Conservation (phyloP, 768 basidiomycete species). For the Lactarius trivialis region DNA sequence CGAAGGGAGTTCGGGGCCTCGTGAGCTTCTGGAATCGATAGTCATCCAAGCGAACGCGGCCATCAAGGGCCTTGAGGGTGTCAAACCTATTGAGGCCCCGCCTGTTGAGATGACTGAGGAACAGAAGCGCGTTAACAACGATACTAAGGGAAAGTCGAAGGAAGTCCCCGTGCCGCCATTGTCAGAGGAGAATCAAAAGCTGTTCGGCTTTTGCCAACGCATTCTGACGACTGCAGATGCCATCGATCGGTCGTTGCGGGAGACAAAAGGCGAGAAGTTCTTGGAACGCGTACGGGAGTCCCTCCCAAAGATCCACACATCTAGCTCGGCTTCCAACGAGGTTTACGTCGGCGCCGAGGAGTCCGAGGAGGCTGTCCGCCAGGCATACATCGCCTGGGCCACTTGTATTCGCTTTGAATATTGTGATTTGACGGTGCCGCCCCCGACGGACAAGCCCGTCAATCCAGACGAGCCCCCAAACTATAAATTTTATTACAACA, state of each 20-base stretch:
- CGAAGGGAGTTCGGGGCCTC: slow-evolving; percentile 85
- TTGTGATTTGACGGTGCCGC: slow-evolving; percentile 67
- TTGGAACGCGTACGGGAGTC: slow-evolving; percentile 69
- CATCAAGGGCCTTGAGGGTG: slow-evolving; percentile 74
- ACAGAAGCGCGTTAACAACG: slow-evolving; percentile 76
- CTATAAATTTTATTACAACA: slow-evolving; percentile 79
- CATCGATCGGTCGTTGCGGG: slow-evolving; percentile 81
- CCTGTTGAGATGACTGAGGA: slow-evolving; percentile 79
- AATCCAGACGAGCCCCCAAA: slow-evolving; percentile 53
- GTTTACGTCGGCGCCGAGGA: slow-evolving; percentile 43
- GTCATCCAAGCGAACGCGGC: slow-evolving; percentile 92
- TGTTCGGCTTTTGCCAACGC: slow-evolving; percentile 77
- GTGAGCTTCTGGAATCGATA: slow-evolving; percentile 86
- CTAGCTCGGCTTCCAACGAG: slow-evolving; percentile 34
- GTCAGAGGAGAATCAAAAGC: slow-evolving; percentile 70
- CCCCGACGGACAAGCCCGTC: slow-evolving; percentile 27
- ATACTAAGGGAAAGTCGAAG: slow-evolving; percentile 60
- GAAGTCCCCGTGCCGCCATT: slow-evolving; percentile 39
- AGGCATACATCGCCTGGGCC: slow-evolving; percentile 81
- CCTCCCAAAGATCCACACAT: slow-evolving; percentile 63
- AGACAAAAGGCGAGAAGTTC: slow-evolving; percentile 86
- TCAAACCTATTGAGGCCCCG: slow-evolving; percentile 40
- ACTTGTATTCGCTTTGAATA: slow-evolving; percentile 81
- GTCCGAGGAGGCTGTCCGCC: slow-evolving; percentile 61
- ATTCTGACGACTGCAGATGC: slow-evolving; percentile 76